A percentile compares a stretch with the other conserved stretches of the same genome.
Conservation (phyloP, 345 rosid species). For the Luvunga scandens region DNA sequence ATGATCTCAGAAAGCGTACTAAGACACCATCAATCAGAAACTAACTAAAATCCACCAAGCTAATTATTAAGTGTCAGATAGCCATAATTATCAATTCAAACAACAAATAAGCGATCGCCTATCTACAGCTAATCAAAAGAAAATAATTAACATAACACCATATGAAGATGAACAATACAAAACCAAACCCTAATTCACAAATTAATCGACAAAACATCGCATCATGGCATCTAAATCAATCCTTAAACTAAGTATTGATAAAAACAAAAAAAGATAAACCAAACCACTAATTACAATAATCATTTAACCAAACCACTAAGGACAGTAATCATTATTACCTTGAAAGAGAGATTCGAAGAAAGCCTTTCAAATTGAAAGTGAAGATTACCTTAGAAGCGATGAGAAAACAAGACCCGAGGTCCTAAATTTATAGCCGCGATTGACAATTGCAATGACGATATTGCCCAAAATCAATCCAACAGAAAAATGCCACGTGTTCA, state of each 20-base stretch:
- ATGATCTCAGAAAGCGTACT: neutral
- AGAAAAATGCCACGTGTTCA: neutral
- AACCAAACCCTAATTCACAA: neutral
- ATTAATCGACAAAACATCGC: neutral
- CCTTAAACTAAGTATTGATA: neutral
- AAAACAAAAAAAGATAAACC: neutral
- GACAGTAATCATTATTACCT: neutral
- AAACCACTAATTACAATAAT: no score
- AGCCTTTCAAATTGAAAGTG: neutral
- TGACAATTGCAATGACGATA: neutral
- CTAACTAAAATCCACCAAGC: neutral
- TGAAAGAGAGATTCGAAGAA: neutral
- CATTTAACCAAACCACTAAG: neutral
- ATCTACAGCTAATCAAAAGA: neutral
- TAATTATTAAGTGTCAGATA: no score
- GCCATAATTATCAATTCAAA: neutral
- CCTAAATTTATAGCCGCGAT: neutral
- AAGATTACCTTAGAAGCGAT: neutral
- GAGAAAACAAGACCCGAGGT: accelerated
- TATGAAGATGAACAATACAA: no score
- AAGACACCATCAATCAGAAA: neutral
- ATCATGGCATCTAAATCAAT: neutral
- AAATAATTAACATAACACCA: neutral
- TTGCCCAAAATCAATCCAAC: neutral
- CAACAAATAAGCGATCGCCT: neutral